phyloP scores from a whole-genome alignment of 768 basidiomycete species.

The Boletellus emodensis region DNA sequence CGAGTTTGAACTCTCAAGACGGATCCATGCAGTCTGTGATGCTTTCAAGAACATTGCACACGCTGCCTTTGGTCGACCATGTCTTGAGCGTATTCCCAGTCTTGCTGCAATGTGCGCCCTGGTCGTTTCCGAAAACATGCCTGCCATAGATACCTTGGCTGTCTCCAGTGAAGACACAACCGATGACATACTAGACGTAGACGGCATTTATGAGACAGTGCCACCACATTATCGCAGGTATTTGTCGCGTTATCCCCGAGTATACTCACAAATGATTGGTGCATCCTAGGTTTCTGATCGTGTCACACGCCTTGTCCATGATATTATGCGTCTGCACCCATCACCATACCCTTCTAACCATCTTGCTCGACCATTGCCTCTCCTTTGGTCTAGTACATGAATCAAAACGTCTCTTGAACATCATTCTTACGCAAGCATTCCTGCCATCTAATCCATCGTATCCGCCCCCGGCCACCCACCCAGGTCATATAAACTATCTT shows the following conservation, averaged over 20 bases:
- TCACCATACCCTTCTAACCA: constrained; percentile 45
- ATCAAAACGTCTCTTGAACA: constrained; percentile 40
- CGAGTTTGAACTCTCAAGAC: constrained; percentile 42
- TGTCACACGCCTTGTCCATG: constrained; percentile 50
- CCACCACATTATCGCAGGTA: constrained; percentile 53
- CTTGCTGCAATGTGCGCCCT: constrained; percentile 46
- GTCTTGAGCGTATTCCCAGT: constrained; percentile 27
- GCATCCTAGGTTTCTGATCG: constrained; percentile 40
- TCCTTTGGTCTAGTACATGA: constrained; percentile 41
- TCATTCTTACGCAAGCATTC: constrained; percentile 40
- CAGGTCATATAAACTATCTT: constrained; percentile 46
- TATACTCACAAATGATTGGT: constrained; percentile 4
- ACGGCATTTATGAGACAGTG: constrained; percentile 49
- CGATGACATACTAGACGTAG: constrained; percentile 25
- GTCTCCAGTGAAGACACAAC: constrained; percentile 21
- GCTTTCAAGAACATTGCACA: constrained; percentile 50
- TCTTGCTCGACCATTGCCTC: constrained; percentile 50
- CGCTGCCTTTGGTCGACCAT: constrained; percentile 28
- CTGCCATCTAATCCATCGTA: constrained; percentile 20
- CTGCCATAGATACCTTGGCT: constrained; percentile 10
- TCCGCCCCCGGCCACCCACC: constrained; percentile 37
- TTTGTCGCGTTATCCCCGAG: constrained; percentile 6
- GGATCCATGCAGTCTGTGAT: constrained; percentile 51
- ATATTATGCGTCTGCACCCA: constrained; percentile 43
- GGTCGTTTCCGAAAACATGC: constrained; percentile 45